phyloP scores from a whole-genome alignment of 148 eudicot genomes.

The Limonium bicolor region DNA sequence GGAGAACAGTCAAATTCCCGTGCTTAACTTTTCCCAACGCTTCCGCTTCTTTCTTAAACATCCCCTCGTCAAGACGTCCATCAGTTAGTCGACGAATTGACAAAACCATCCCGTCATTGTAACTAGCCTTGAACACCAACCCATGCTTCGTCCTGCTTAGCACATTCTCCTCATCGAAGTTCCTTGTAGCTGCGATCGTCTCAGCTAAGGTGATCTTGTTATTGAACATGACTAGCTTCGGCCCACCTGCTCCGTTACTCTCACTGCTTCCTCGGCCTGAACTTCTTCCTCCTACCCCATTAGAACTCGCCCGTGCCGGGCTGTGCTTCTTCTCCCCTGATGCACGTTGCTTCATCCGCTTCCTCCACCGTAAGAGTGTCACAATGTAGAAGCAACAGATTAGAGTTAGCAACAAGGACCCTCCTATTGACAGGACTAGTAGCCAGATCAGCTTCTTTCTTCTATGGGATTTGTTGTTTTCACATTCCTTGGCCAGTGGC shows the following conservation, averaged over 20 bases:
- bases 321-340: constrained; percentile 52
- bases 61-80: constrained; percentile 23
- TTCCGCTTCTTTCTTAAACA: constrained; percentile 60
- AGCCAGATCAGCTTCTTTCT: constrained; percentile 29
- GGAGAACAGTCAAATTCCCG: constrained; percentile 51
- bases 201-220: constrained; percentile 61
- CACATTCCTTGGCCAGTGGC: constrained; percentile 35
- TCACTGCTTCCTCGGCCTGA: constrained; percentile 44
- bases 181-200: constrained; percentile 59
- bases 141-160: constrained; percentile 49
- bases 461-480: constrained; percentile 12
- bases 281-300: constrained; percentile 34
- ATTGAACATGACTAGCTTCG: constrained; percentile 77
- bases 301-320: constrained; percentile 48
- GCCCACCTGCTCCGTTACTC: constrained; percentile 46
- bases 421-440: constrained; percentile 29
- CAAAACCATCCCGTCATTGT: constrained; percentile 55
- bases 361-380: constrained; percentile 46
- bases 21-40: constrained; percentile 51
- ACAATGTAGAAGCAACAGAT: constrained; percentile 49
- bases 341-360: constrained; percentile 23
- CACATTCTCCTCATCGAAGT: constrained; percentile 86
- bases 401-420: constrained; percentile 22
- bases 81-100: constrained; percentile 47
- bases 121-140: constrained; percentile 49